Evolutionary conservation across 2,329 filamentous ascomycete species (phyloP), one percentile per base, ranked within the genome.

Genomic region (Albophoma yamanashiensis): DNA sequence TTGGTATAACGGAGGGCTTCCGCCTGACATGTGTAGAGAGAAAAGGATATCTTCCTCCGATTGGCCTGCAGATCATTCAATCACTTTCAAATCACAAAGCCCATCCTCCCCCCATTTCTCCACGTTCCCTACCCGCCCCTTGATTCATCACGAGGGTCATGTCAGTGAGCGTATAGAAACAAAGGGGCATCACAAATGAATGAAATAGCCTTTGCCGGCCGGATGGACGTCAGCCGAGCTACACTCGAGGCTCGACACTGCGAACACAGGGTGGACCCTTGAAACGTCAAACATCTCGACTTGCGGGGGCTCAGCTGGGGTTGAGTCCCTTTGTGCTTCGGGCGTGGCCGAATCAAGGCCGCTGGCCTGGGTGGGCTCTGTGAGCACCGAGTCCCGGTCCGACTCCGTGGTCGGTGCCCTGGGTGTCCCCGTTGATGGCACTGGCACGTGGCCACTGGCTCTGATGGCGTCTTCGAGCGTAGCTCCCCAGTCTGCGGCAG

Each of bases 201-300:
- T 61, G 61, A 62, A 43, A 57, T 58, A 58, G 31, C 45, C 57
- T n/a, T 15, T 31, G 22, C 38, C 59, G 4, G 55, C 55, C 34
- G 59, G 59, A 17, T 60, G 59, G 39, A 56, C 31, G 14, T 59
- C 58, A 17, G 25, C 50, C 38, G 55, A 57, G 15, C 22, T 31
- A 42, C 42, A 39, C 22, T 56, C 52, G 31, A 59, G 31, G 9
- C n/a, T 14, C n/a, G 39, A 31, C 9, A 36, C 40, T 42, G 52
- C 31, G 36, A 56, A 56, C 15, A 56, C 58, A 31, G 58, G 52
- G 25, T 59, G 58, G 14, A 47, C 38, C 22, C 22, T 55, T 14
- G 58, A 38, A 22, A n/a, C 40, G 58, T 59, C 58, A 34, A 47
- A 59, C 14, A 22, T 31, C 6, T 14, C 20, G 11, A 2, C 50